Percentiles rank a stretch among this genome's conserved stretches.
Conservation (phyloP, 1,284 basidiomycete genomes). For the Violaceomyces palustris region DNA sequence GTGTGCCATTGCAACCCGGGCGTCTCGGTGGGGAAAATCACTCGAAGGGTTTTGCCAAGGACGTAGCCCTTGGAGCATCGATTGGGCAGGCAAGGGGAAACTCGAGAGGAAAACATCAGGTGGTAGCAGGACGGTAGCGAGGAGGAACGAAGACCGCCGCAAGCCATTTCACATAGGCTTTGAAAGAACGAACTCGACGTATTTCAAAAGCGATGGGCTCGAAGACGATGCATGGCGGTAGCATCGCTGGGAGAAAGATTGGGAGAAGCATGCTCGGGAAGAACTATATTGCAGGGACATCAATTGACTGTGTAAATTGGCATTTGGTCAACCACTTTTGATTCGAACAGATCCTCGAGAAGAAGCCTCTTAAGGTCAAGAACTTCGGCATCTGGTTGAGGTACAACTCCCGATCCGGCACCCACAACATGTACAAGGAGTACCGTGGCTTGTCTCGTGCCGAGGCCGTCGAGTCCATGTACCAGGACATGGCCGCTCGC, state of each 20-base stretch:
- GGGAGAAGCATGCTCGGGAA: too few relatives aligned
- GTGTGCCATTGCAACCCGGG: too few relatives aligned
- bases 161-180: too few relatives aligned
- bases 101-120: too few relatives aligned
- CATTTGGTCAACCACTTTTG: neutral
- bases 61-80: too few relatives aligned
- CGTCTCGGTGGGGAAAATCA: too few relatives aligned
- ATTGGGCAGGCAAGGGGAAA: too few relatives aligned
- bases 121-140: too few relatives aligned
- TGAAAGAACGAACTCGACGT: too few relatives aligned
- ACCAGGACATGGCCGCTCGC: constrained; percentile 99
- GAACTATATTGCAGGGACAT: neutral
- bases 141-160: too few relatives aligned
- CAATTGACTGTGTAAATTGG: neutral
- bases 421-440: constrained; percentile 66
- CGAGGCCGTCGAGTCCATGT: constrained; percentile 91
- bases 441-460: constrained; percentile 93
- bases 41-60: too few relatives aligned
- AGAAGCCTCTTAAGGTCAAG: constrained; percentile 96
- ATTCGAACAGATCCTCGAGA: constrained; percentile 61
- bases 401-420: constrained; percentile 62
- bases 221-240: neutral
- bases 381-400: constrained; percentile 99
- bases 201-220: neutral
- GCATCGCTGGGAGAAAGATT: too few relatives aligned